A percentile compares a stretch with the other conserved stretches of the same genome.
Conservation (phyloP, 164 flowering plant genomes). For the Macadamia tetraphylla region DNA sequence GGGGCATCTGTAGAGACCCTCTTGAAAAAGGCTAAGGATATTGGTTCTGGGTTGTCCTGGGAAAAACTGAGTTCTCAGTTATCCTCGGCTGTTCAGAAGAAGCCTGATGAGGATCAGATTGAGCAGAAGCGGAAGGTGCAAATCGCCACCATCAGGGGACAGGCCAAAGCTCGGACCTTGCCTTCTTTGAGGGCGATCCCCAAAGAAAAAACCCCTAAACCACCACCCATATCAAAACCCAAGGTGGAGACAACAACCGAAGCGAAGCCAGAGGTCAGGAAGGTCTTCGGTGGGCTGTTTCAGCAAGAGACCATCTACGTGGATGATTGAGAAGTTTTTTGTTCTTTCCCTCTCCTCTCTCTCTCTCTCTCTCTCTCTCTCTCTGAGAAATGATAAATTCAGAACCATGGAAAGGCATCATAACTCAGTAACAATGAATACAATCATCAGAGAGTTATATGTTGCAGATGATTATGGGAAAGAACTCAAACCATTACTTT, state of each 20-base stretch:
- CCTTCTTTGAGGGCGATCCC: conserved; percentile 57
- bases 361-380: too few species aligned
- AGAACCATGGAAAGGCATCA: too few species aligned
- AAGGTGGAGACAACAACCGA: conserved; percentile 22
- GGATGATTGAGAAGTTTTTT: conserved; percentile 44
- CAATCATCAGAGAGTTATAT: too few species aligned
- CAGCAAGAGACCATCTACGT: conserved; percentile 89
- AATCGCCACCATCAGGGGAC: conserved; percentile 86
- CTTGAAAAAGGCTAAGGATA: conserved; percentile 49
- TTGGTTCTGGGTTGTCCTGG: conserved; percentile 58
- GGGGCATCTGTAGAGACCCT: conserved; percentile 56
- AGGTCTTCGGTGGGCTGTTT: conserved; percentile 85
- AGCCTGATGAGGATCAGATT: conserved; percentile 8
- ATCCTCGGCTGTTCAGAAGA: conserved; percentile 35
- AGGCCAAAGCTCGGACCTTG: conserved; percentile 66
- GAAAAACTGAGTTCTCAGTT: conserved; percentile 64
- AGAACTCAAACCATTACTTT: too few species aligned
- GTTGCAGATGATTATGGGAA: too few species aligned
- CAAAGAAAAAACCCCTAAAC: conserved; percentile 24
- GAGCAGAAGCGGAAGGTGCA: conserved; percentile 43
- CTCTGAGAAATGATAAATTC: too few species aligned
- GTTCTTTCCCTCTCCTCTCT: too few species aligned
- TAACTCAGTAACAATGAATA: too few species aligned
- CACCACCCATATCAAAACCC: conserved; percentile 10
- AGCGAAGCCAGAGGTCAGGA: conserved; percentile 47